phyloP scores from a whole-genome alignment of 2,329 filamentous ascomycete genomes.

The Diatrype stigma region DNA sequence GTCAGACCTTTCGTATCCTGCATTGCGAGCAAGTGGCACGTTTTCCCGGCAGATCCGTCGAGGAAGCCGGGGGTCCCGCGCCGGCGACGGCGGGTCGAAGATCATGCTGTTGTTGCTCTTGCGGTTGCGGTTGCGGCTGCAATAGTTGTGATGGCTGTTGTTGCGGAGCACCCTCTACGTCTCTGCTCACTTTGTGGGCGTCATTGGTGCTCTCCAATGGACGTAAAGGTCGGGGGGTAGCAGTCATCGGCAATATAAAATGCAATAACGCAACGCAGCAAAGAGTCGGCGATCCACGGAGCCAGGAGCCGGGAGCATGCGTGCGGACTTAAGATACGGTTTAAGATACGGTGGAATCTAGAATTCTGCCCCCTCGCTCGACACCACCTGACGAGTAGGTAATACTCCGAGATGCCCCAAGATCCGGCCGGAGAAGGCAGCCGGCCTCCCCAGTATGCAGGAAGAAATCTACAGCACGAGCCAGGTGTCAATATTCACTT shows the following conservation, averaged over 20 bases:
- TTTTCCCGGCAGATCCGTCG: slow-evolving; percentile 10
- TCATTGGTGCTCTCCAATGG: slow-evolving; percentile 15
- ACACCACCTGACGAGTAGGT: neutral
- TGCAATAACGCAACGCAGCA: slow-evolving; percentile 1
- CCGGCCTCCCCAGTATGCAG: no score
- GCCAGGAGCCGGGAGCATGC: neutral
- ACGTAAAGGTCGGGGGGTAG: slow-evolving; percentile 19
- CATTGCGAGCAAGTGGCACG: slow-evolving; percentile 25
- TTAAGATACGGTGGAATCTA: no score
- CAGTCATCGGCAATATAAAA: slow-evolving; percentile 18
- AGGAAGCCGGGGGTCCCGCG: slow-evolving; percentile 2
- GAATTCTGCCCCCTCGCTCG: neutral
- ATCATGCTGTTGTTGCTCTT: neutral
- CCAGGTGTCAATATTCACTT: neutral
- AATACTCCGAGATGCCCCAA: neutral
- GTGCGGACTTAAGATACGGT: neutral
- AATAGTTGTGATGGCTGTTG: no score
- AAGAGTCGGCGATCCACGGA: neutral
- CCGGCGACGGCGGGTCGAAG: neutral
- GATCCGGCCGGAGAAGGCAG: neutral
- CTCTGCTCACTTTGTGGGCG: slow-evolving; percentile 3
- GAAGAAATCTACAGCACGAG: neutral
- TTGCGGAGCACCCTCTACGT: slow-evolving; percentile 1
- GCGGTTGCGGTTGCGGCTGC: neutral
- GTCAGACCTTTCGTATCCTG: slow-evolving; percentile 21